Conservation (phyloP, 2,329 filamentous ascomycete genomes). For the Talaromyces amestolkiae region DNA sequence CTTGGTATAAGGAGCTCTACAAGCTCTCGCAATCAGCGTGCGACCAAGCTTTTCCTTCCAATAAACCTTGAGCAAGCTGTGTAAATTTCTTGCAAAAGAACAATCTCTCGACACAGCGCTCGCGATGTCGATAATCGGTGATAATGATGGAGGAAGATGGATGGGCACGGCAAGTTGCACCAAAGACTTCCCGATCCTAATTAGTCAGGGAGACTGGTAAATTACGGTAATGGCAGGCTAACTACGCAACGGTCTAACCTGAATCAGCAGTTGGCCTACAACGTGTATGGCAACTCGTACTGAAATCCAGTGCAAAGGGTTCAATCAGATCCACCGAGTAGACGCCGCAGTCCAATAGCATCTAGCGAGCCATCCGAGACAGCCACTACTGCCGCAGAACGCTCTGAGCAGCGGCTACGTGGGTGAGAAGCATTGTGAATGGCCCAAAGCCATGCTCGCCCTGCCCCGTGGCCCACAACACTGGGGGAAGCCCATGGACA, state of each 20-base stretch:
- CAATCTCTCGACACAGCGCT: not conserved
- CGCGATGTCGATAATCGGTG: not conserved
- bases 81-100: not conserved
- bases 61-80: not conserved
- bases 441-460: constrained; percentile 8
- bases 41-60: not conserved
- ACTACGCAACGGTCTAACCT: not conserved
- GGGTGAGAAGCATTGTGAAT: constrained; percentile 5
- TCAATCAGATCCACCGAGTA: constrained; percentile 10
- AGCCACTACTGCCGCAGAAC: constrained; percentile 5
- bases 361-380: not conserved
- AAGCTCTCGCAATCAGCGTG: not conserved
- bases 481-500: not conserved
- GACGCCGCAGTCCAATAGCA: constrained; percentile 2
- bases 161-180: constrained; percentile 6
- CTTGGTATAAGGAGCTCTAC: not conserved
- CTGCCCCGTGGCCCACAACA: constrained; percentile 6
- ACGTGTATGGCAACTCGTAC: not conserved
- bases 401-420: constrained; percentile 13
- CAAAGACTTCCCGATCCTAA: constrained; percentile 2
- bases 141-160: not conserved
- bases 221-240: constrained; percentile 1
- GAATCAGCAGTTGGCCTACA: constrained; percentile 7
- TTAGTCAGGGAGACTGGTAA: constrained; percentile 7
- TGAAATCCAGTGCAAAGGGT: constrained; percentile 1